Conservation (phyloP, 208 protist species). For the Pavlovales sp. region DNA sequence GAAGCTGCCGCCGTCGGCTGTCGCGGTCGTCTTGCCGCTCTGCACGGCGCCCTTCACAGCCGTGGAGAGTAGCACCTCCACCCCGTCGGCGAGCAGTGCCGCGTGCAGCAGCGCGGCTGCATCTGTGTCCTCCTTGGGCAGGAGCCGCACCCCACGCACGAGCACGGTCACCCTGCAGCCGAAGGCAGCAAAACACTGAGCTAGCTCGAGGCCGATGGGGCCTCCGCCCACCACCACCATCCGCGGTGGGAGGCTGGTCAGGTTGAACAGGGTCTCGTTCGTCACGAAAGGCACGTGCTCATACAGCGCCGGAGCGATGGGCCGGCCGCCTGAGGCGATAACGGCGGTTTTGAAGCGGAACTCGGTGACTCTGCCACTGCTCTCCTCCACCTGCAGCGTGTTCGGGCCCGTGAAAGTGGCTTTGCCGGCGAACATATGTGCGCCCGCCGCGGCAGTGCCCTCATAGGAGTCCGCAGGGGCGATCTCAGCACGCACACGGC, state of each 20-base stretch:
- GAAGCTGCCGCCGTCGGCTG: background rate
- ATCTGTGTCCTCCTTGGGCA: slow-evolving; percentile 49
- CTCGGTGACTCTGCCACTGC: slow-evolving; percentile 47
- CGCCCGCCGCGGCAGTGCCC: slow-evolving; percentile 38
- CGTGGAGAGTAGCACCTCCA: background rate
- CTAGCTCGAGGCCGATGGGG: slow-evolving; percentile 61
- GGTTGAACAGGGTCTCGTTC: slow-evolving; percentile 60
- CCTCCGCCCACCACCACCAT: slow-evolving; percentile 58
- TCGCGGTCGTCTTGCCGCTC: background rate
- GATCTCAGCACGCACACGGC: slow-evolving; percentile 52
- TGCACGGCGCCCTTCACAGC: background rate
- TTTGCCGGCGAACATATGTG: slow-evolving; percentile 56
- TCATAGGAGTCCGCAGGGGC: slow-evolving; percentile 44
- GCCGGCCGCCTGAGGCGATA: slow-evolving; percentile 44
- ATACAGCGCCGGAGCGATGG: slow-evolving; percentile 33
- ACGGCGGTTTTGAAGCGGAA: slow-evolving; percentile 23
- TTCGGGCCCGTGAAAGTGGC: slow-evolving; percentile 42
- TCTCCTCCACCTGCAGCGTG: slow-evolving; percentile 52
- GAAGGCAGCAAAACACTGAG: slow-evolving; percentile 57
- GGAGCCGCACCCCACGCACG: slow-evolving; percentile 19
- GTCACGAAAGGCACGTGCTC: slow-evolving; percentile 38
- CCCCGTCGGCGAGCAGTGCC: slow-evolving; percentile 37
- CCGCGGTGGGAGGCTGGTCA: slow-evolving; percentile 51
- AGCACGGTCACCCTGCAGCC: slow-evolving; percentile 53
- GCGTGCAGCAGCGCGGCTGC: slow-evolving; percentile 23